phyloP scores from a whole-genome alignment of 176 grass and related monocot species.

The Eleusine indica region DNA sequence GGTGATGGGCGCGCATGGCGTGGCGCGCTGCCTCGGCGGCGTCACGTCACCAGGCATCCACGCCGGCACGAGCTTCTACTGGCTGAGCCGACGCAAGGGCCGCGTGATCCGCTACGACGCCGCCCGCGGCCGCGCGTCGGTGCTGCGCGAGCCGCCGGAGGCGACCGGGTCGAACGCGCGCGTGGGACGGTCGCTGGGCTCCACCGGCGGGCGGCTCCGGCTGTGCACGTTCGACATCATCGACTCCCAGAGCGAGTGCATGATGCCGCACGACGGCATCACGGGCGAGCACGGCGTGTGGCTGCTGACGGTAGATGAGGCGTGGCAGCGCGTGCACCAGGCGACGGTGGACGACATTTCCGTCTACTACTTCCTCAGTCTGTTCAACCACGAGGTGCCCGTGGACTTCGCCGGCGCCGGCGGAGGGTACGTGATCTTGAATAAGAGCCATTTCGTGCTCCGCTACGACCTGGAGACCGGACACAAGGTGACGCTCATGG shows the following conservation, averaged over 20 bases:
- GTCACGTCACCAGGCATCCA: not conserved
- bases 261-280: not conserved
- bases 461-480: slow-evolving; percentile 27
- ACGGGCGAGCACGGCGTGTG: slow-evolving; percentile 31
- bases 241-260: not conserved
- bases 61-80: slow-evolving; percentile 27
- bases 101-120: not conserved
- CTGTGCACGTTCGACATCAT: slow-evolving; percentile 25
- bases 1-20: not conserved
- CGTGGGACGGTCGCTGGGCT: not conserved
- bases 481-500: not conserved
- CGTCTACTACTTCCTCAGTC: not conserved
- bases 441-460: not conserved
- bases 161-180: not conserved
- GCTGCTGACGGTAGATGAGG: not conserved
- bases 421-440: not conserved
- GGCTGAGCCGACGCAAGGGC: not conserved
- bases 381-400: not conserved
- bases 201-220: slow-evolving; percentile 4
- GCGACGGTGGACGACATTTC: not conserved
- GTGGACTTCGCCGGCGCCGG: slow-evolving; percentile 22
- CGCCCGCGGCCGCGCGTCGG: not conserved
- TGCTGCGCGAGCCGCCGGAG: slow-evolving; percentile 13
- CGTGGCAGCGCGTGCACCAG: slow-evolving; percentile 18
- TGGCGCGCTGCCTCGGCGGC: not conserved